Evolutionary conservation across 768 basidiomycete genomes (phyloP).

Genomic region (Aureoboletus auriporus): DNA sequence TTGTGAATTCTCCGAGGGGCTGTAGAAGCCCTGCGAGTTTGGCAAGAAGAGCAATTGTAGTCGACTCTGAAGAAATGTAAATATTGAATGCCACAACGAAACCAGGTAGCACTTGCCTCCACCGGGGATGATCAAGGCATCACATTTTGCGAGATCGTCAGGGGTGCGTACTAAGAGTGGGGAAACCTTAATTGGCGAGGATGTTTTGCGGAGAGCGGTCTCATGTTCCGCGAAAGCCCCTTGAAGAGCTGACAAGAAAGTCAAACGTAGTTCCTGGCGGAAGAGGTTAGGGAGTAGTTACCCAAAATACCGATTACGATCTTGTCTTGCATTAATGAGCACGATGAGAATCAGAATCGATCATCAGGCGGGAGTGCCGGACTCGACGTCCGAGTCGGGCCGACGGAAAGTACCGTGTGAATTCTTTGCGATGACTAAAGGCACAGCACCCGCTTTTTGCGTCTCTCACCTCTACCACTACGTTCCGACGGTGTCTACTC

Average conservation of each 20-base stretch:
- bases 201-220: constrained; percentile 56
- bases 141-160: constrained; percentile 71
- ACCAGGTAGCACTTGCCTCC: constrained; percentile 51
- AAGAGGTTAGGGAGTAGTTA: constrained; percentile 18
- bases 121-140: constrained; percentile 90
- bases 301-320: constrained; percentile 52
- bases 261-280: neutral
- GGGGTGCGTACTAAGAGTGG: constrained; percentile 65
- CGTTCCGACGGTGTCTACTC: constrained; percentile 6
- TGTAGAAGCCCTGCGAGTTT: constrained; percentile 71
- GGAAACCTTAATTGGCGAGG: constrained; percentile 40
- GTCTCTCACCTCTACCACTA: constrained; percentile 36
- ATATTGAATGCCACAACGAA: neutral
- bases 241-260: constrained; percentile 65
- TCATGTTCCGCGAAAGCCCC: constrained; percentile 92
- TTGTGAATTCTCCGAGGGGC: constrained; percentile 74
- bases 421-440: constrained; percentile 26
- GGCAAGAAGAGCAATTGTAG: constrained; percentile 81
- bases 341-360: neutral
- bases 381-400: constrained; percentile 4
- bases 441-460: constrained; percentile 17
- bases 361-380: neutral
- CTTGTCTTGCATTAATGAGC: constrained; percentile 8
- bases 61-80: constrained; percentile 60
- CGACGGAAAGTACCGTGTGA: constrained; percentile 24